Evolutionary conservation across 345 rosid species (phyloP), one percentile per base, ranked within the genome.

Genomic region (Viola odorata): DNA sequence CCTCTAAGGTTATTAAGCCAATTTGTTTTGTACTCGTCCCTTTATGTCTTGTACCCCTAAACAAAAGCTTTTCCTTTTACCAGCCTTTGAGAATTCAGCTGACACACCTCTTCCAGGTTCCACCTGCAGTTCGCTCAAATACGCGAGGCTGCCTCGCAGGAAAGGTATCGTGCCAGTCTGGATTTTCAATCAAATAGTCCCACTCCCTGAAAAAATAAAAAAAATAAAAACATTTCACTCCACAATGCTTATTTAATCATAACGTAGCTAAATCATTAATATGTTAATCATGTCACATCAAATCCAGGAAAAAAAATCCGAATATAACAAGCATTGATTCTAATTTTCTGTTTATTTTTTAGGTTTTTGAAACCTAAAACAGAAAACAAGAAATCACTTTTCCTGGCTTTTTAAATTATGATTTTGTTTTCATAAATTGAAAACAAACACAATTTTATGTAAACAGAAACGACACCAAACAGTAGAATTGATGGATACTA

Each of bases 151-250:
- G 84, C 74, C 60, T 72, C 71, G 3, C 50, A 2, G 89, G 94
- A 75, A 89, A 89, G 0, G 88, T 78, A 61, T 61, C 63, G 51
- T 7, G 54, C 92, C 98, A 91, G 12, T 78, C 79, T 17, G 96
- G 95, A 59, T 84, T 67, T 45, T 45, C 62, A 1, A 84, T 74
- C 65, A 87, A 52, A 67, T 89, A 84, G 12, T 81, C 67, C 84
- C 91, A 85, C 66, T 55, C 13, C 85, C 98, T 88, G 82, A 57
- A 71, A 68, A 54, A 2, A 2, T 0, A 23, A 23, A 23, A 23
- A 23, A 23, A 23, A 23, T 2, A 37, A 36, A 14, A 15, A 13
- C 8, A 2, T 37, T 7, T 45, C 11, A 45, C 37, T 57, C n/a
- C 10, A 37, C 37, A 37, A 48, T 51, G 11, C 39, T 38, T 12